phyloP scores from a whole-genome alignment of 768 basidiomycete species.

The Scleroderma bovista region DNA sequence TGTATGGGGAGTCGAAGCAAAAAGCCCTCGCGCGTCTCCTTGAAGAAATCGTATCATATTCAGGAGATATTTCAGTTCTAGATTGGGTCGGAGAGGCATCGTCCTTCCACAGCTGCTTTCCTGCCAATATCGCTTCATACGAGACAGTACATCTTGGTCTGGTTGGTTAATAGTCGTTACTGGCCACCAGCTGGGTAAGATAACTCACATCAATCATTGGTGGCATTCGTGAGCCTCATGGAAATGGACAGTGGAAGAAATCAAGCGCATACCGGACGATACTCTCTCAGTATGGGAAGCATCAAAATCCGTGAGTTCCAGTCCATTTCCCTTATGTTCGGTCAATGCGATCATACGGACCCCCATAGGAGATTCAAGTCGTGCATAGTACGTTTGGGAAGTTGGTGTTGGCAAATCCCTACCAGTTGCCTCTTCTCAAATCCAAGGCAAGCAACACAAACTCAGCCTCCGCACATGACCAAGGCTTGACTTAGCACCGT shows the following conservation, averaged over 20 bases:
- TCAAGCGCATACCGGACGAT: neutral
- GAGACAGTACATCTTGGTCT: too few relatives aligned
- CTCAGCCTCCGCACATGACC: too few relatives aligned
- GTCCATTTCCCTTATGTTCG: neutral
- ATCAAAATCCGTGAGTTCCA: neutral
- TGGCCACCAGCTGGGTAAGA: neutral
- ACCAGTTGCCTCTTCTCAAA: neutral
- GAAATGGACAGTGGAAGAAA: neutral
- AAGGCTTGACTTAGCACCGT: too few relatives aligned
- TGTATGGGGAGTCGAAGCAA: neutral
- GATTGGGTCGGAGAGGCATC: neutral
- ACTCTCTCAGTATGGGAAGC: neutral
- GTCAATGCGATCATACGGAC: too few relatives aligned
- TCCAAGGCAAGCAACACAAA: neutral
- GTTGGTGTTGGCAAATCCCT: neutral
- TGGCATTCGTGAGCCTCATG: neutral
- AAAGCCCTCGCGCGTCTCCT: neutral
- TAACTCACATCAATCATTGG: neutral
- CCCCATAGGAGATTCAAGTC: neutral
- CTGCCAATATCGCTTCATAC: neutral
- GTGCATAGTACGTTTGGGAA: neutral
- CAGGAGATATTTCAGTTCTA: neutral
- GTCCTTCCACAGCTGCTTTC: neutral
- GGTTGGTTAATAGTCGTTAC: neutral
- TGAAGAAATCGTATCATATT: neutral